phyloP scores from a whole-genome alignment of 2,329 filamentous ascomycete genomes.

The Aspergillus phoenicis region DNA sequence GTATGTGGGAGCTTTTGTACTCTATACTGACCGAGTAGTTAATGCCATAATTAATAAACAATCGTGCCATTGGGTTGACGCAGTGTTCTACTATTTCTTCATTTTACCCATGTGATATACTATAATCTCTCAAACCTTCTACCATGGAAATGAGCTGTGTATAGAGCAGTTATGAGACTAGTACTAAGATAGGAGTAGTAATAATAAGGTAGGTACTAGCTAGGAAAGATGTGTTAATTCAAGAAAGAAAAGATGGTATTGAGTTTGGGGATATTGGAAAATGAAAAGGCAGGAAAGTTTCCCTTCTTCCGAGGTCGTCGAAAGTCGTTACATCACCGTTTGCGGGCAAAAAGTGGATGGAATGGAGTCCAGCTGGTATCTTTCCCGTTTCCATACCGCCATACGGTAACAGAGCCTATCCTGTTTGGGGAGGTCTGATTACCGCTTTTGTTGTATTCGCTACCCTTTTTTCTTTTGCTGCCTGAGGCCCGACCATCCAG shows the following conservation, averaged over 20 bases:
- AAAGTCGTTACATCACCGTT: conserved; percentile 21
- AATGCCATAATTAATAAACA: too few relatives aligned
- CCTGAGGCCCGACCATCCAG: conserved; percentile 8
- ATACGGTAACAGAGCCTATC: neutral
- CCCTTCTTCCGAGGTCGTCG: neutral
- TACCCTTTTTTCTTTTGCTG: conserved; percentile 4
- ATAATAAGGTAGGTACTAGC: neutral
- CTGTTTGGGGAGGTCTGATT: neutral
- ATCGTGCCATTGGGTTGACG: too few relatives aligned
- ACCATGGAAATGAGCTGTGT: too few relatives aligned
- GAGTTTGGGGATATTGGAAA: neutral
- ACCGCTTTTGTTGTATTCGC: conserved; percentile 15
- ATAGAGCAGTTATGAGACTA: too few relatives aligned
- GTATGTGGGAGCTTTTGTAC: too few relatives aligned
- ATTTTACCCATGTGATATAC: too few relatives aligned
- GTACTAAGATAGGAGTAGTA: too few relatives aligned
- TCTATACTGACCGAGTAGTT: too few relatives aligned
- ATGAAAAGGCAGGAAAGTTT: neutral
- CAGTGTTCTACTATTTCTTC: too few relatives aligned
- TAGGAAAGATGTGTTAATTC: neutral
- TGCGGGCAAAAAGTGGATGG: conserved; percentile 14
- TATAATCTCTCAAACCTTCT: too few relatives aligned
- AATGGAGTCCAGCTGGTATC: conserved; percentile 5
- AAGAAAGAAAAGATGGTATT: neutral
- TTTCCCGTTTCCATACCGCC: conserved; percentile 14